Evolutionary conservation across 805 yeast genomes (phyloP).

Genomic region (Wickerhamiella galacta): DNA sequence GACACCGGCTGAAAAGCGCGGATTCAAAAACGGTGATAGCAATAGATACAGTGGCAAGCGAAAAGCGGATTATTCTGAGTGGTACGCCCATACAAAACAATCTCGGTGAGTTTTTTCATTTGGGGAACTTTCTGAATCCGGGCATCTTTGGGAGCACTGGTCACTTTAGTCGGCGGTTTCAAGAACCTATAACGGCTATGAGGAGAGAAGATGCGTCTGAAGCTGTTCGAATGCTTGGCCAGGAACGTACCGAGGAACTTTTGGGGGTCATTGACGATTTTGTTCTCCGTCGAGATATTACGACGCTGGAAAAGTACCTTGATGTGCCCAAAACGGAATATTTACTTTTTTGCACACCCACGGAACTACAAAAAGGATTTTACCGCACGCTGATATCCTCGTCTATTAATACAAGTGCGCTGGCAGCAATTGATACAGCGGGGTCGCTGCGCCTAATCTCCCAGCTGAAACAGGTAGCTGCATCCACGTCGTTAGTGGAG

Average conservation of each 20-base stretch:
- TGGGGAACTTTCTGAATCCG: slow-evolving; percentile 73
- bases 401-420: slow-evolving; percentile 20
- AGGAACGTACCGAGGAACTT: slow-evolving; percentile 43
- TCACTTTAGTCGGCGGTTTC: slow-evolving; percentile 31
- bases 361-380: slow-evolving; percentile 37
- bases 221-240: slow-evolving; percentile 37
- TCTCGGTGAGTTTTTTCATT: slow-evolving; percentile 60
- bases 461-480: slow-evolving; percentile 60
- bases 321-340: slow-evolving; percentile 62
- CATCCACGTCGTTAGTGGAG: no score
- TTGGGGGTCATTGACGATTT: slow-evolving; percentile 47
- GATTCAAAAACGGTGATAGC: slow-evolving; percentile 56
- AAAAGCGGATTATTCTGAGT: slow-evolving; percentile 47
- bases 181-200: slow-evolving; percentile 55
- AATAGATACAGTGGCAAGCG: slow-evolving; percentile 37
- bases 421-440: slow-evolving; percentile 20
- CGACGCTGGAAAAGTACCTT: slow-evolving; percentile 33
- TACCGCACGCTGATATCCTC: slow-evolving; percentile 30
- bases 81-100: slow-evolving; percentile 96
- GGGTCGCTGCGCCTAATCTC: slow-evolving; percentile 41
- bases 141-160: slow-evolving; percentile 53
- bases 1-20: slow-evolving; percentile 71
- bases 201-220: slow-evolving; percentile 46
- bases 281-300: slow-evolving; percentile 53
- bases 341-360: slow-evolving; percentile 64